Base-by-base conservation (phyloP, 345 rosid species). In the Sonneratia alba region DNA sequence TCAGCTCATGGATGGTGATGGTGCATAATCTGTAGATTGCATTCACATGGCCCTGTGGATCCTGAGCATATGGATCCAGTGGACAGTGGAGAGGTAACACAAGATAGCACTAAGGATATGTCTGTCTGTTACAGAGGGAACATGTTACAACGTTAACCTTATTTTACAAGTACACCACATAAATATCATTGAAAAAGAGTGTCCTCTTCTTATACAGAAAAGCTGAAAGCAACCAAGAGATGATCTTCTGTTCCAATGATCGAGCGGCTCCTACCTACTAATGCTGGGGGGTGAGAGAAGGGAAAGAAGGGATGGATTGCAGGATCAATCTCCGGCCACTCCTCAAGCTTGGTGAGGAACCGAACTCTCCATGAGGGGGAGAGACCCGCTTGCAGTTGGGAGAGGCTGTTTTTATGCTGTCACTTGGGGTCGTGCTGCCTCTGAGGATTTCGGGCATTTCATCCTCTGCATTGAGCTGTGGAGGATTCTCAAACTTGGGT, bases 351-450 rank as follows among this genome's bases (percentile, higher is more conserved):
- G 93, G 87, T 59, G 88, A 85, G 38, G 89, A 83, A 22, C 92
- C 90, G 6, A 86, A 75, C 77, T 81, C 81, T 3, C 70, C 66
- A 27, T 88, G 85, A 37, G 97, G 98, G 22, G 96, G 97, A 79
- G 98, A 92, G 71, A 96, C 88, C 87, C 99, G 89, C 88, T 92
- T 96, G 78, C 93, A 81, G 83, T 92, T 96, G 45, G 99, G 99
- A 71, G 98, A 92, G 43, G 79, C 75, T 18, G 86, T 82, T 82
- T 89, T 96, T 68, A 85, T 68, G 69, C 77, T 83, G 3, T 83
- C 53, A 21, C 62, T 73, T 6, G 97, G 91, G 47, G 92, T 72
- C 59, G 62, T 51, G 75, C 75, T 80, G 69, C 77, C 84, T 69
- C 67, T 79, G 2, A 95, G 89, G 76, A 88, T 81, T 71, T 89